phyloP scores from a whole-genome alignment of 2,329 filamentous ascomycete genomes.

The Diaporthe capsici region DNA sequence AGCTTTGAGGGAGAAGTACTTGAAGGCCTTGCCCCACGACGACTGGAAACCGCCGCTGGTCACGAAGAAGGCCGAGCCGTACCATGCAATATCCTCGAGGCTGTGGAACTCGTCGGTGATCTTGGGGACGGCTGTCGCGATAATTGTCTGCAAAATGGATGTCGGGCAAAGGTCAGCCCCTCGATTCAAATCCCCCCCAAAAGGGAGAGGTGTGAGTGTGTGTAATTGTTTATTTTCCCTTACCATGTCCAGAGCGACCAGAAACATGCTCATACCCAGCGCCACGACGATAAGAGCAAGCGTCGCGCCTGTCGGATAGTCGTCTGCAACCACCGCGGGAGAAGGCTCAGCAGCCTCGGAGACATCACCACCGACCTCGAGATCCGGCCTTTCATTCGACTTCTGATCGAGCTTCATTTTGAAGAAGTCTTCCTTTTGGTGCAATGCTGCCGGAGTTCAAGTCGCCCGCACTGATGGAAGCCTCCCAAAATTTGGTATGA shows the following conservation, averaged over 20 bases:
- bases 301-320: neutral
- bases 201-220: too few relatives aligned
- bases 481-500: too few relatives aligned
- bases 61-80: slow-evolving; percentile 7
- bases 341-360: neutral
- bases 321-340: neutral
- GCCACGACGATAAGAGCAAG: slow-evolving; percentile 15
- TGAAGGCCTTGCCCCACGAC: neutral
- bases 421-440: neutral
- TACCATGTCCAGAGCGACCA: slow-evolving; percentile 21
- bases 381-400: neutral
- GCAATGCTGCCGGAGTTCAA: too few relatives aligned
- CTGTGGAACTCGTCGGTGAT: slow-evolving; percentile 22
- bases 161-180: too few relatives aligned
- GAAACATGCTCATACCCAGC: slow-evolving; percentile 23
- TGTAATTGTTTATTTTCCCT: neutral
- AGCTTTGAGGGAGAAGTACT: neutral
- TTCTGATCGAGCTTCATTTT: neutral
- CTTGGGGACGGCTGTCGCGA: slow-evolving; percentile 17
- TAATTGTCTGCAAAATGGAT: neutral
- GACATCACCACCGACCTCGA: neutral
- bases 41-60: neutral
- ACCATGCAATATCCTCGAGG: slow-evolving; percentile 7
- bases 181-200: too few relatives aligned
- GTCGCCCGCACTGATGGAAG: too few relatives aligned